Evolutionary conservation across 176 grass and related monocot species (phyloP), one percentile per base, ranked within the genome.

Genomic region (Miscanthus lutarioriparius): DNA sequence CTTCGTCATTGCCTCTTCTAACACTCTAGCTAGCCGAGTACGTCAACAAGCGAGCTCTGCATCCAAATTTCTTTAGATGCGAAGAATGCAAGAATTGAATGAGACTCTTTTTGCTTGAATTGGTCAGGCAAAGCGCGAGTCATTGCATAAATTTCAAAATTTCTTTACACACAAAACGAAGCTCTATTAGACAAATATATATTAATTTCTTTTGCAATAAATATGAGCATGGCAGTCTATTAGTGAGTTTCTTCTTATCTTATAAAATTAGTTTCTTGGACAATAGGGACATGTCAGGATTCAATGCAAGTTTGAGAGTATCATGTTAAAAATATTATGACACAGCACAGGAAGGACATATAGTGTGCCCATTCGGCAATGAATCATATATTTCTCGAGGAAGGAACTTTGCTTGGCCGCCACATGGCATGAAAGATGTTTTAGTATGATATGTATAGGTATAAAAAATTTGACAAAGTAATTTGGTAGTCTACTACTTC

Each of bases 351-450:
- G 37, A 32, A 75, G 53, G 14, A 51, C 26, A 33, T 8, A 70
- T 9, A 27, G 59, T 36, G 12, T 47, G 19, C 23, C 47, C 1
- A 49, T 51, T 65, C 22, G 59, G 43, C 43, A 53, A 23, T 14
- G 28, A 40, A 56, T 6, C 41, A 17, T 28, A 77, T 43, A 41
- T 19, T 49, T 75, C 64, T 26, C 27, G 19, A 54, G 59, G 14
- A 72, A 26, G 37, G 2, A 22, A 48, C 27, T 65, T 36, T 49
- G 10, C 1, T 15, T 45, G 4, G 26, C n/a, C 43, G 65, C 56
- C 69, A 86, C 69, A 80, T 86, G 84, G 58, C 77, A 73, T 11
- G 40, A n/a, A 38, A 38, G 22, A 38, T 38, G 69, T 33, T 56
- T 16, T 12, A 12, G 17, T 30, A 37, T 53, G 11, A 26, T 22